Evolutionary conservation across 305 asterid species (phyloP), one percentile per base, ranked within the genome.

Genomic region (Lippia alba): DNA sequence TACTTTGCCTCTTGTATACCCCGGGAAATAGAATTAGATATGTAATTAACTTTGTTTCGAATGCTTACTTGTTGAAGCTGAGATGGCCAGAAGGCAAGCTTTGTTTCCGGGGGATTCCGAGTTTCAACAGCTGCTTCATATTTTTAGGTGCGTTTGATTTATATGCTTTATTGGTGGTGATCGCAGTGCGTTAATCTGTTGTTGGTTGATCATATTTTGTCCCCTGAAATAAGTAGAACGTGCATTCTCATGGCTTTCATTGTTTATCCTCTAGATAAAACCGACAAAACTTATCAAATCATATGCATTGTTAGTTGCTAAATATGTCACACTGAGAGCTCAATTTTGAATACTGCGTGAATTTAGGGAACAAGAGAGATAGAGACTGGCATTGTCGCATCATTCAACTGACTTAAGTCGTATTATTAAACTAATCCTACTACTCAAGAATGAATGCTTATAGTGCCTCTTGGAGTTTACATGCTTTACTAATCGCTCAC

Each of bases 51-150:
- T 61, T 24, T 12, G 49, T 20, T 32, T 20, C 24, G 24, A 62
- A 46, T 10, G 53, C 64, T 58, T 12, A 24, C 53, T 66, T 74
- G 41, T 70, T 79, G 79, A 83, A 89, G 98, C 97, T 48, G 97
- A 94, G 85, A 91, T 94, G 99, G 96, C 55, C 16, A 81, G 96
- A 73, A 82, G 94, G 66, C 97, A 94, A 73, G 93, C 97, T 15
- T 76, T 94, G 75, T 94, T 94, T 76, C 91, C 96, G 5, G 99
- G 99, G 8, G 99, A 94, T 69, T 91, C 97, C 1, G 99, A 94
- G 76, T 94, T 87, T 70, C 99, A 94, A 72, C 99, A 94, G 56
- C 82, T 94, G 78, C 94, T 94, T 66, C 94, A 91, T 78, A 94
- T 94, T 55, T 93, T 92, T 76, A 89, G 96, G 96, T 90, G 36